Evolutionary conservation across 2,329 filamentous ascomycete genomes (phyloP).

Genomic region (Ceratocystis diversiconidia): DNA sequence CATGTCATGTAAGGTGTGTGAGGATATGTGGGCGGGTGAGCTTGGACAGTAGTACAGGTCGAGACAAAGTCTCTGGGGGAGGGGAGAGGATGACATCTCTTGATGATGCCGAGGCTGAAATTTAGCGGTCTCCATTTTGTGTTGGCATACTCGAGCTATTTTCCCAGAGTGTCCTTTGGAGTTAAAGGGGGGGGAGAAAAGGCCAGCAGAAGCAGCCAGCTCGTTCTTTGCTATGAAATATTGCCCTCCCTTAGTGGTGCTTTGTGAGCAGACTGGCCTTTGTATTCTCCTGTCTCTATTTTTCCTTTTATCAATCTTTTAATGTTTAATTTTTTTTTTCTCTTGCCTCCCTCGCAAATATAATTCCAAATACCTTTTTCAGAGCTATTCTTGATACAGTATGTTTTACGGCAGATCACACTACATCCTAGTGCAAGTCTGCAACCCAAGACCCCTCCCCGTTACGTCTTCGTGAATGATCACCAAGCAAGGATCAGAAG

Average conservation of each 20-base stretch:
- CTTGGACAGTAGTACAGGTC: neutral
- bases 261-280: neutral
- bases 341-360: neutral
- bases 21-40: too few species aligned
- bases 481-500: neutral
- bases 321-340: too few species aligned
- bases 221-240: too few species aligned
- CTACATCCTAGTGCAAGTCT: slow-evolving; percentile 3
- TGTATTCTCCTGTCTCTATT: neutral
- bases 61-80: neutral
- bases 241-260: neutral
- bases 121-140: neutral
- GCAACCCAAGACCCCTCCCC: neutral
- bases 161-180: too few species aligned
- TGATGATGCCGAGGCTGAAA: too few species aligned
- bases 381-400: neutral
- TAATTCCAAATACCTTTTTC: neutral
- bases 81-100: neutral
- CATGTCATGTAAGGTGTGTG: too few species aligned
- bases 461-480: neutral
- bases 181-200: too few species aligned
- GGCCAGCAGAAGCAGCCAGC: too few species aligned
- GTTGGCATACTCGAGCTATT: too few species aligned
- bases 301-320: neutral
- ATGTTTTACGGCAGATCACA: slow-evolving; percentile 3